Evolutionary conservation across 176 grass and related monocot genomes (phyloP), one percentile per base, ranked within the genome.

Genomic region (Luzula sylvatica): DNA sequence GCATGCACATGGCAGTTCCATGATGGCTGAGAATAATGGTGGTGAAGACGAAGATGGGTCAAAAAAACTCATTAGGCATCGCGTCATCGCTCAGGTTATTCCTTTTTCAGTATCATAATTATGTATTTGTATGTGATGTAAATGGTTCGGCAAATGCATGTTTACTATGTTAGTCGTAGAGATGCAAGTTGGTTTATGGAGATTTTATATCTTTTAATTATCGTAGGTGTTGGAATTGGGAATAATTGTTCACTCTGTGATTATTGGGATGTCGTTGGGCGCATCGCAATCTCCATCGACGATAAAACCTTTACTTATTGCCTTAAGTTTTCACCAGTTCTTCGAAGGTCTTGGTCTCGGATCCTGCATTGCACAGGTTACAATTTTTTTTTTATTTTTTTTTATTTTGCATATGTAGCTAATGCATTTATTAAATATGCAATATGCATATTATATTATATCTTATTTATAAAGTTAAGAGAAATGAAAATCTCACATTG

Each of bases 271-370:
- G 55, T 93, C 87, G 0, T 47, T 93, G 0, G 87, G 81, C 7
- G 66, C 77, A 0, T 78, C 81, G 0, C 28, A 93, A 1, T 50
- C 46, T 0, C 77, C 81, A 0, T 26, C 63, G 13, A 78, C 87
- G 2, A 82, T 93, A 39, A 72, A 50, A 12, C 87, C 87, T 1
- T 40, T 93, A 0, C 62, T 93, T 3, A 73, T 56, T 8, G 87
- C 87, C n/a, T 13, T 86, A 0, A 78, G 65, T 41, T 94, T 94
- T 55, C 87, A 86, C 30, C 87, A 86, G 3, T 82, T 86, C 73
- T 94, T 94, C 8, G 87, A 94, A 35, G 87, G 87, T 16, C 80
- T 82, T 63, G 87, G 87, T 4, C 77, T 86, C 1, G 87, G 87
- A n/a, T 77, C 81, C 3, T 86, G 87, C 40, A 86, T 86, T 7